Evolutionary conservation across 129 eudicot species (phyloP).

Genomic region (Erigeron canadensis): DNA sequence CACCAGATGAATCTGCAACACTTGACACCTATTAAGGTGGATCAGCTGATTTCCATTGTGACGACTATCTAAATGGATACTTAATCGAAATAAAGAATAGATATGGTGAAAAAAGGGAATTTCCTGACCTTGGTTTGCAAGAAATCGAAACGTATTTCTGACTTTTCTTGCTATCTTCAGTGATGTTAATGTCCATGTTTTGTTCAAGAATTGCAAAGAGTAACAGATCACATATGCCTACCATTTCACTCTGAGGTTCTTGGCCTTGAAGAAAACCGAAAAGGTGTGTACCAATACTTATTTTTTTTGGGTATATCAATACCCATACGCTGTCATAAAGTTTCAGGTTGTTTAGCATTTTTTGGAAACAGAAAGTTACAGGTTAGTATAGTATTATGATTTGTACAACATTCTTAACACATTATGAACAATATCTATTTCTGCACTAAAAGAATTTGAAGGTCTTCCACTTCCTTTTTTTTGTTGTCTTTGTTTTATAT

Average conservation of each 20-base stretch:
- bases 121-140: slow-evolving; percentile 88
- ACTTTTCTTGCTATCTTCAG: slow-evolving; percentile 86
- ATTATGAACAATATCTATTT: slow-evolving; percentile 18
- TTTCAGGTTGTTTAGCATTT: slow-evolving; percentile 19
- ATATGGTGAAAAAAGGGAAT: slow-evolving; percentile 84
- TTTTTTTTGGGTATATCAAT: slow-evolving; percentile 21
- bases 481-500: too few species aligned
- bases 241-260: slow-evolving; percentile 35
- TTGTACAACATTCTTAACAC: slow-evolving; percentile 24
- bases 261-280: slow-evolving; percentile 5
- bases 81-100: slow-evolving; percentile 72
- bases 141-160: slow-evolving; percentile 88
- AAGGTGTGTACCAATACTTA: slow-evolving; percentile 28
- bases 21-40: slow-evolving; percentile 41
- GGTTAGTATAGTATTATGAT: slow-evolving; percentile 35
- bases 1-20: slow-evolving; percentile 49
- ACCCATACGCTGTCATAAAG: slow-evolving; percentile 26
- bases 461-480: slow-evolving; percentile 21
- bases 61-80: slow-evolving; percentile 87
- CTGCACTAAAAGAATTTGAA: slow-evolving; percentile 30
- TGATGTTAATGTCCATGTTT: slow-evolving; percentile 91
- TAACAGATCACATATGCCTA: slow-evolving; percentile 66
- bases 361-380: slow-evolving; percentile 4
- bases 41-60: slow-evolving; percentile 72
- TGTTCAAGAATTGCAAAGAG: slow-evolving; percentile 92